These are phyloP conservation scores for Trichoderma orchidacearum DNA, from an alignment of 495 filamentous ascomycete species.

Conservation along the genomic window DNA sequence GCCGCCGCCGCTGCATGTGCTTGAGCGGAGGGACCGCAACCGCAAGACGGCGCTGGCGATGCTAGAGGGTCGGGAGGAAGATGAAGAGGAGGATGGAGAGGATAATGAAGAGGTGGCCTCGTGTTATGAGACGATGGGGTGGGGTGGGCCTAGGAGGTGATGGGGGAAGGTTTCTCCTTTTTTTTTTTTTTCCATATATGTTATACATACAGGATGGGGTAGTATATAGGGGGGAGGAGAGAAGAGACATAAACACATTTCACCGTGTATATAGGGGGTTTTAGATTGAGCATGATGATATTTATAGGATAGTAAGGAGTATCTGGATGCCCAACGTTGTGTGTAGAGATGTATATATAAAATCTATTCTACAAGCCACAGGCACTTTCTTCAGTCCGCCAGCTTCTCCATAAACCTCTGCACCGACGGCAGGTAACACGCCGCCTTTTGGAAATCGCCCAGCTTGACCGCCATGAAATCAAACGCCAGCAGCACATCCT, in stretches of 20 bases:
- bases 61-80: background rate
- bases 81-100: background rate
- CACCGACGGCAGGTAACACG: conserved; percentile 58
- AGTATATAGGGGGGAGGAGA: too few species aligned
- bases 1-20: too few species aligned
- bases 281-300: too few species aligned
- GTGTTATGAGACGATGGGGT: background rate
- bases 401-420: conserved; percentile 46
- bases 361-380: background rate
- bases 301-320: too few species aligned
- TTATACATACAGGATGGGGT: too few species aligned
- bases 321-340: too few species aligned
- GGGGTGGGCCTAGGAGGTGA: background rate
- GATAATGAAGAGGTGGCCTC: background rate
- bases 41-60: background rate
- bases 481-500: conserved; percentile 65
- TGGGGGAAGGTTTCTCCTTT: background rate
- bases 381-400: conserved; percentile 9
- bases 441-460: conserved; percentile 64
- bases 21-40: too few species aligned
- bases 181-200: too few species aligned
- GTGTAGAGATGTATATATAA: background rate
- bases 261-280: too few species aligned
- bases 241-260: too few species aligned
- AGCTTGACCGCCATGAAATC: conserved; percentile 80